Percentiles rank a stretch among this genome's conserved stretches.
Evolutionary conservation across 352 stramenopile genomes (phyloP).

Genomic region (Globisporangium abappressorium): DNA sequence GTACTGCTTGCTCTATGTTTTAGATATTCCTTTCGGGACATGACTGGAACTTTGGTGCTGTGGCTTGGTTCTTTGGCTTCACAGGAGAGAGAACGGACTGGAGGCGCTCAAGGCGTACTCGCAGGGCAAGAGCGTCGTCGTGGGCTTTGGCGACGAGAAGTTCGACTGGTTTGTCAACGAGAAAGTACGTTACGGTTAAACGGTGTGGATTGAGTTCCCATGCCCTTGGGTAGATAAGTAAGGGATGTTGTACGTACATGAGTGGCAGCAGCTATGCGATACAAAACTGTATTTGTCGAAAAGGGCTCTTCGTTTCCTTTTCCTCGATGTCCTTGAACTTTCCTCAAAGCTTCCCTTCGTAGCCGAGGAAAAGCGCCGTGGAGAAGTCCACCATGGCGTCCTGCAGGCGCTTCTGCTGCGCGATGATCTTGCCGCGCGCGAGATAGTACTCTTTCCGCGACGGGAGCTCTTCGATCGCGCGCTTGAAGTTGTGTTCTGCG

Average conservation of each 20-base stretch:
- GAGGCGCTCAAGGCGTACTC: slow-evolving; percentile 71
- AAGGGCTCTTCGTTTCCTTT: not conserved
- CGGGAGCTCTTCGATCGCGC: slow-evolving; percentile 65
- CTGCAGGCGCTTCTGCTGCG: slow-evolving; percentile 68
- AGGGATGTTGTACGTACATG: not conserved
- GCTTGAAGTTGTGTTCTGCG: slow-evolving; percentile 55
- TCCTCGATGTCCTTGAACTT: not conserved
- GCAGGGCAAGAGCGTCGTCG: slow-evolving; percentile 72
- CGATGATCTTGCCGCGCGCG: slow-evolving; percentile 60
- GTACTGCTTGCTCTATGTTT: too few species aligned
- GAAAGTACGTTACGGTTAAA: slow-evolving; percentile 56
- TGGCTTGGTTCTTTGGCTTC: not conserved
- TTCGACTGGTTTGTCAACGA: slow-evolving; percentile 80
- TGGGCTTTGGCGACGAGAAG: slow-evolving; percentile 50
- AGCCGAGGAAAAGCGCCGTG: slow-evolving; percentile 65
- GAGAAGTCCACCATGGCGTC: slow-evolving; percentile 83
- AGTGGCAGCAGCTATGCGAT: not conserved
- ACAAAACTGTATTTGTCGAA: not conserved
- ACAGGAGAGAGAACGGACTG: slow-evolving; percentile 83
- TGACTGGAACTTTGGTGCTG: too few species aligned
- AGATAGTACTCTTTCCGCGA: slow-evolving; percentile 72
- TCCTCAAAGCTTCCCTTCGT: slow-evolving; percentile 64
- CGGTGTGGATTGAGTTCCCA: not conserved
- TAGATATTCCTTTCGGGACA: too few species aligned
- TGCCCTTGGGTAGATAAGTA: not conserved